Evolutionary conservation across 495 filamentous ascomycete species (phyloP), one percentile per base, ranked within the genome.

Genomic region (Tuber indicum): DNA sequence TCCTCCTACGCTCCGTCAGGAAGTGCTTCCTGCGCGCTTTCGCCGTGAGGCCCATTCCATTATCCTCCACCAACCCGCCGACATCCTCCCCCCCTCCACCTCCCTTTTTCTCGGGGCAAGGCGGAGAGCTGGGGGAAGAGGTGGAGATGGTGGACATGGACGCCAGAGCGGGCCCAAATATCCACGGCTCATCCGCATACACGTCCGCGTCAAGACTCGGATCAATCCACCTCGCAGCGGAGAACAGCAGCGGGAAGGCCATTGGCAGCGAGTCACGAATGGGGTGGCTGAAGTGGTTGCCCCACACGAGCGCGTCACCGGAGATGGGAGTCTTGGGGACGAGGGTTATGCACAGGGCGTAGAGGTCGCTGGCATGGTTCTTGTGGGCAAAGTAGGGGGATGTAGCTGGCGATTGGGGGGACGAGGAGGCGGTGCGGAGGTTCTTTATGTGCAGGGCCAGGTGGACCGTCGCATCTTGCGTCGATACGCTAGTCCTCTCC

Each of bases 241-340:
- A 91, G 84, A 97, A 90, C 0, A 93, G 93, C 0, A 91, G 89
- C 72, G 87, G 88, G 83, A 97, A 97, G 8, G 94, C 95, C 0
- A 91, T 92, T 0, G 96, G 96, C 0, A 99, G 86, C n/a, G 90
- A 87, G 79, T 96, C 91, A 58, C 93, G 89, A 75, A 99, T 93
- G 0, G 94, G 92, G 42, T 91, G 88, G 79, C 96, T 93, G 77
- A 98, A 97, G 85, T 97, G 92, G 84, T 98, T 98, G 26, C 95
- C 95, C 76, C 94, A 97, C 47, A 97, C 87, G 1, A 98, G 88
- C 74, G 93, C 91, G 39, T 89, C 85, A 66, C 90, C 93, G 10
- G 87, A 87, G 43, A 97, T 90, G 8, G 76, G 70, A n/a, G 32
- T n/a, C 47, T 43, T 21, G 72, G 91, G 93, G 9, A 88, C 87